Evolutionary conservation across 2,329 filamentous ascomycete species (phyloP), one percentile per base, ranked within the genome.

Genomic region (Arthrobotrys megalospora): DNA sequence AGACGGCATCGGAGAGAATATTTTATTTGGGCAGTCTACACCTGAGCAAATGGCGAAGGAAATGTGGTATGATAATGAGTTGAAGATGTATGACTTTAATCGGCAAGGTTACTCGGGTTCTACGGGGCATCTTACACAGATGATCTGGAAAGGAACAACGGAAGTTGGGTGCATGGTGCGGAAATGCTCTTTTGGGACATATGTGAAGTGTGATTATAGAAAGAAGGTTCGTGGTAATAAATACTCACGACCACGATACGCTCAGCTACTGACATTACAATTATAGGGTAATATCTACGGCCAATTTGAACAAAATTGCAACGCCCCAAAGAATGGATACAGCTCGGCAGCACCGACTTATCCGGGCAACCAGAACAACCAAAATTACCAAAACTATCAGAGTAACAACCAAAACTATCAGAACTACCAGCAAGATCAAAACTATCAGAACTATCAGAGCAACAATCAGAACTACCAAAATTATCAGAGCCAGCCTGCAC

Each of bases 21-120:
- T 78, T 16, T 24, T 71, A 1, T 41, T 21, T 7, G 67, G 66
- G 2, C 47, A 45, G 5, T 60, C 58, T 21, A 55, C 53, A 2
- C 38, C 52, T 5, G 66, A 47, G 3, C 41, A 71, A 6, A 62
- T 67, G 52, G 60, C 34, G 8, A 63, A 28, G 48, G 12, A 48
- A 14, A 16, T 70, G 32, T 78, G 73, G 76, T 79, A 73, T 28
- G 62, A 68, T 11, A 70, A 68, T 19, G 76, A 79, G 36, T 36
- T 73, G 43, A 52, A 10, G 1, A 0, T 36, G 19, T 79, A 79
- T 43, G 63, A 69, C 45, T 79, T 79, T 21, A 41, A 38, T 14
- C 24, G 50, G 1, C 68, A 66, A 21, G 67, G 63, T 3, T 79
- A 47, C 24, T 64, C 63, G 11, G 41, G n/a, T 3, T 38, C 65